Conservation (phyloP, 495 filamentous ascomycete genomes). For the Astrocystis sublimbata region DNA sequence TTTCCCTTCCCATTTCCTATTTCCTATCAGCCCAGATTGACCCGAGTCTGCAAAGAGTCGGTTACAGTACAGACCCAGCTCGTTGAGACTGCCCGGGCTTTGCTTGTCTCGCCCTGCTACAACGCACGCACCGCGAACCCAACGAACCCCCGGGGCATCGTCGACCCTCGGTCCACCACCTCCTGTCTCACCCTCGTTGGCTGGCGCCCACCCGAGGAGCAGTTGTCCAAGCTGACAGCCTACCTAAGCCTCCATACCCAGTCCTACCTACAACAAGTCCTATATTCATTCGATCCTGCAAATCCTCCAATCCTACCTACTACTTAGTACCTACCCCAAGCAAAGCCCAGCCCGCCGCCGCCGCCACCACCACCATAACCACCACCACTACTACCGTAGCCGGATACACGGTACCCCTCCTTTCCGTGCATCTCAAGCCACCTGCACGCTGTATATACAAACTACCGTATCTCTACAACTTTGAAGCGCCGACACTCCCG, state of each 20-base stretch:
- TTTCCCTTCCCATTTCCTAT: neutral
- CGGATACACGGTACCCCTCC: slow-evolving; percentile 12
- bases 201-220: slow-evolving; percentile 4
- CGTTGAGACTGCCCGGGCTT: neutral
- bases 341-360: neutral
- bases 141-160: neutral
- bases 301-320: neutral
- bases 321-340: neutral
- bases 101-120: neutral
- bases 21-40: neutral
- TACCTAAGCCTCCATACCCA: too few species aligned
- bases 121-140: too few species aligned
- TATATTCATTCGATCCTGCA: neutral
- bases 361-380: neutral
- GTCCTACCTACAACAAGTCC: too few species aligned
- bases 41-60: too few species aligned
- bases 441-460: neutral
- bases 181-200: neutral
- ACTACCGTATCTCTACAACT: neutral
- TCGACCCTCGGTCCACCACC: slow-evolving; percentile 6
- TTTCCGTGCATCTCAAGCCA: neutral
- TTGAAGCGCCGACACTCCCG: neutral
- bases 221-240: neutral
- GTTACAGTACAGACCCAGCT: neutral
- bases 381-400: neutral